phyloP scores from a whole-genome alignment of 257 asterid genomes.

The Phtheirospermum japonicum region DNA sequence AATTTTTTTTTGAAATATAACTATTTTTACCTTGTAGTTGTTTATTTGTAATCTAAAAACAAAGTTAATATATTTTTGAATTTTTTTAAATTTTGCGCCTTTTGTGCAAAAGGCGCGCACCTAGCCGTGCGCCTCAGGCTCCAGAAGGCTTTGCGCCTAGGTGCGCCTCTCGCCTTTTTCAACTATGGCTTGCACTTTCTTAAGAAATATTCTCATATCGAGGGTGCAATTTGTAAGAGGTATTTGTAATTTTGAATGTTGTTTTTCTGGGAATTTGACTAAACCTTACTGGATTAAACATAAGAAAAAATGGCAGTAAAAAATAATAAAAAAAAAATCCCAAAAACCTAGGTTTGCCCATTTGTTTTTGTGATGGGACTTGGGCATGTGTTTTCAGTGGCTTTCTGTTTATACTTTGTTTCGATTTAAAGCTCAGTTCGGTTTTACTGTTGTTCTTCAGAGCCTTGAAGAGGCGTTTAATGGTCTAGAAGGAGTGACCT shows the following conservation, averaged over 20 bases:
- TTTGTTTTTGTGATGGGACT: background rate
- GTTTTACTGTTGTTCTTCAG: constrained; percentile 36
- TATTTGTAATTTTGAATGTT: background rate
- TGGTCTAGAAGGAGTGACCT: constrained; percentile 82
- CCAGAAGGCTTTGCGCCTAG: too few species aligned
- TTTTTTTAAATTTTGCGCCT: too few species aligned
- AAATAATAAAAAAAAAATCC: too few species aligned
- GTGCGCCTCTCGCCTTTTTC: too few species aligned
- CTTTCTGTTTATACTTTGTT: background rate
- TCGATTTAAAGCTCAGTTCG: background rate
- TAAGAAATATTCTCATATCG: background rate
- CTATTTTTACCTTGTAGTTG: too few species aligned
- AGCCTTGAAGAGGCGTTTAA: constrained; percentile 84
- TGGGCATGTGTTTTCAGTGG: background rate
- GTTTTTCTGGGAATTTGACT: background rate
- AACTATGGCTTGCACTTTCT: background rate
- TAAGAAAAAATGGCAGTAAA: too few species aligned
- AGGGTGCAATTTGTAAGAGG: constrained; percentile 1
- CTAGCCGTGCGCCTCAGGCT: too few species aligned
- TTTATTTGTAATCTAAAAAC: too few species aligned
- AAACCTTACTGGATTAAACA: background rate
- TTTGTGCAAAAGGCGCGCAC: too few species aligned
- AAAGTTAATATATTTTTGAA: too few species aligned
- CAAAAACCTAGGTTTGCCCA: background rate
- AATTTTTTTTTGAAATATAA: too few species aligned